Base-by-base conservation (phyloP, 1,284 basidiomycete genomes). In the Melampsora americana region DNA sequence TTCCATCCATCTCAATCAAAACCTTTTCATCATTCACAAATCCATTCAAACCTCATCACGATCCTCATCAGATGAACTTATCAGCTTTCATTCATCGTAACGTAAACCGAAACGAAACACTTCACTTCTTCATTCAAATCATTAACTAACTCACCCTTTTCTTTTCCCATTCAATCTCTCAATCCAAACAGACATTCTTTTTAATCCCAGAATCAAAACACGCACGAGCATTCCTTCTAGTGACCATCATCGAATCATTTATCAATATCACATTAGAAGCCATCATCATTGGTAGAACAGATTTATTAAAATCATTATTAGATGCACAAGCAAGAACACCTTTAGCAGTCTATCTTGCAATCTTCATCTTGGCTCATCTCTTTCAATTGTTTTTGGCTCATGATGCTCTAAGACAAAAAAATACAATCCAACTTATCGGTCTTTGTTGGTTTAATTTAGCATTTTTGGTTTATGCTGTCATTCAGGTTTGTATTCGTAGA, bases 301-400 rank as follows among this genome's bases (percentile, higher is more conserved):
- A 71, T 73, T 6, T 53, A 65, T 30, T 44, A 16, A 18, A 4
- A 53, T 7, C 39, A 48, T 14, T 62, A 71, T n/a, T 62, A 65
- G 28, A 65, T 48, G 30, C 70, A 53, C n/a, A 20, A 35, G 2
- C 42, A 46, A 42, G 26, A 4, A 50, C 61, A 12, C 70, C 70
- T 18, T 28, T 73, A 23, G 46, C 70, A 23, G 70, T 73, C 28
- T 73, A 73, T 30, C 70, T 73, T 16, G 42, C 26, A 16, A 73
- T 73, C 70, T 73, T 73, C 61, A 73, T 73, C 61, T 46, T 66
- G 14, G 70, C 70, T 35, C 70, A 73, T 66, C 70, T 73, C 44
- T 73, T 65, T 53, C 70, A 65, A 42, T 39, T 73, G 61, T 65
- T 62, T 53, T 53, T 73, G 18, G 70, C 70, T 20, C 18, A 53